Percentiles rank a stretch among this genome's conserved stretches.
Evolutionary conservation across 345 rosid genomes (phyloP).

Genomic region (Dimocarpus longan): DNA sequence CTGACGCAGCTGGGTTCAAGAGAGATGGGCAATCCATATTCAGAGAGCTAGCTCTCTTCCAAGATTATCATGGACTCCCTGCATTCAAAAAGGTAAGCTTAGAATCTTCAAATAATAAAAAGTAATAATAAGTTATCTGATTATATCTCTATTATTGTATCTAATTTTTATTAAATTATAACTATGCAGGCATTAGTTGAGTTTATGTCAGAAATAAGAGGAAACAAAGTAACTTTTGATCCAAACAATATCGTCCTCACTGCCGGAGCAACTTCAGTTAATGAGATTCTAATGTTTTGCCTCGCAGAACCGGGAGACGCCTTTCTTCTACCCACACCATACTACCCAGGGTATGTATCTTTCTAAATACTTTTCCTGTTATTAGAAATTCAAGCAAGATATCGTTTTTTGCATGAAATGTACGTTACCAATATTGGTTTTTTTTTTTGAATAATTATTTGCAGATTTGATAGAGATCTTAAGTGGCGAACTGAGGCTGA

Average conservation of each 20-base stretch:
- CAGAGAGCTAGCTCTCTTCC: conserved; percentile 82
- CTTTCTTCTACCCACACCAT: conserved; percentile 79
- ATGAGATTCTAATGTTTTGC: conserved; percentile 78
- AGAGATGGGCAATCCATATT: conserved; percentile 67
- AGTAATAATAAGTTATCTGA: not conserved
- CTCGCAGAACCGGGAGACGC: conserved; percentile 81
- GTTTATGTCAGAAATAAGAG: conserved; percentile 85
- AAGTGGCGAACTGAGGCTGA: conserved; percentile 71
- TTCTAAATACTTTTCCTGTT: conserved; percentile 22
- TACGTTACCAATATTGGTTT: conserved; percentile 23
- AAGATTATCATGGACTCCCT: conserved; percentile 79
- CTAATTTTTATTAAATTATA: not conserved
- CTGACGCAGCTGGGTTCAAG: conserved; percentile 62
- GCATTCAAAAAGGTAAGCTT: conserved; percentile 60
- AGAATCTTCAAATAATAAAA: not conserved
- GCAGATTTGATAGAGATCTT: conserved; percentile 77
- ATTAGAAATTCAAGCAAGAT: conserved; percentile 26
- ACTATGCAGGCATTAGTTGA: conserved; percentile 64
- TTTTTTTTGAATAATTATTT: conserved; percentile 16
- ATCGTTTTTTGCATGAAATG: conserved; percentile 20
- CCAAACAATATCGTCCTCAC: conserved; percentile 61
- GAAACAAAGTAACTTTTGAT: conserved; percentile 65
- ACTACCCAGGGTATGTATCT: conserved; percentile 72
- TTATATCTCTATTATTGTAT: not conserved
- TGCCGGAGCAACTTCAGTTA: conserved; percentile 85